Evolutionary conservation across 495 filamentous ascomycete species (phyloP).

Genomic region (Penicillium desertorum): DNA sequence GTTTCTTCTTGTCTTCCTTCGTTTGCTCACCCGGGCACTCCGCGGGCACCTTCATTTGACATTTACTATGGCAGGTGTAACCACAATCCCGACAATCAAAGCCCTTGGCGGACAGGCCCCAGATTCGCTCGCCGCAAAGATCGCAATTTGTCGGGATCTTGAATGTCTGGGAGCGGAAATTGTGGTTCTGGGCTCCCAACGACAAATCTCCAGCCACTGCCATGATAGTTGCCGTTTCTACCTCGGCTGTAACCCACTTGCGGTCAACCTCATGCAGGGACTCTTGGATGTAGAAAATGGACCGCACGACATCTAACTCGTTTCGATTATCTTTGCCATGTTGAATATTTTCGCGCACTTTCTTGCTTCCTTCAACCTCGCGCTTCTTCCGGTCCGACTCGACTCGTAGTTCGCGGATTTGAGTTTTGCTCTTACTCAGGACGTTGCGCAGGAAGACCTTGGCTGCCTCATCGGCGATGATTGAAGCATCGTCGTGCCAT

Average conservation of each 20-base stretch:
- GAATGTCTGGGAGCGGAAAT: conserved; percentile 96
- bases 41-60: conserved; percentile 96
- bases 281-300: conserved; percentile 78
- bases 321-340: conserved; percentile 82
- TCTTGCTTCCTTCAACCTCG: conserved; percentile 75
- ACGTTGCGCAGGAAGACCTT: conserved; percentile 91
- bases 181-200: conserved; percentile 86
- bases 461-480: conserved; percentile 78
- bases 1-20: conserved; percentile 91
- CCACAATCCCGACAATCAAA: conserved; percentile 95
- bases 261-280: conserved; percentile 83
- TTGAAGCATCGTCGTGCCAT: conserved; percentile 89
- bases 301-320: conserved; percentile 73
- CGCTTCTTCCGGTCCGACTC: conserved; percentile 80
- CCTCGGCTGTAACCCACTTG: conserved; percentile 80
- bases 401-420: conserved; percentile 72
- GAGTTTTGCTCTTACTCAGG: conserved; percentile 81
- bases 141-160: conserved; percentile 99
- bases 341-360: conserved; percentile 68
- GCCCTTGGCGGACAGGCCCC: conserved; percentile 93
- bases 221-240: conserved; percentile 88
- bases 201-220: conserved; percentile 85
- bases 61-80: conserved; percentile 97
- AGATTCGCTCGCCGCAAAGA: conserved; percentile 91
- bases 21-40: conserved; percentile 90